A percentile compares a stretch with the other conserved stretches of the same genome.
phyloP scores from a whole-genome alignment of 2,329 filamentous ascomycete genomes.

The Pyricularia sp. region DNA sequence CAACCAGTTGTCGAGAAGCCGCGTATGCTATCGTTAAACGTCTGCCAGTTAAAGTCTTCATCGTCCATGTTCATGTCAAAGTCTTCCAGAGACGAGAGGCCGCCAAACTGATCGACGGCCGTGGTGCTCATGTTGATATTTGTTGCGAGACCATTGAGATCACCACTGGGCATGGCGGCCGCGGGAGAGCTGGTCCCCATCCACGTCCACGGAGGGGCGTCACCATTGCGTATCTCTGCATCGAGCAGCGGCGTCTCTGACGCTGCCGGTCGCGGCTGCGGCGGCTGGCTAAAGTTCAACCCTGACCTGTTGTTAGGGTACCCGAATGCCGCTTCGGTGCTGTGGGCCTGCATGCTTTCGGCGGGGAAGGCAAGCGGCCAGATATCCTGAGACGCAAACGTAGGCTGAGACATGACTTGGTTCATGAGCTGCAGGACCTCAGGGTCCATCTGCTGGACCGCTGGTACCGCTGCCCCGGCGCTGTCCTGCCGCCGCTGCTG shows the following conservation, averaged over 20 bases:
- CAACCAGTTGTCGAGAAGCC: constrained; percentile 9
- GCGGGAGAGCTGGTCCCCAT: not conserved
- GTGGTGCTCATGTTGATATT: not conserved
- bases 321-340: not conserved
- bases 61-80: constrained; percentile 26
- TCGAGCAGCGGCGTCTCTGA: constrained; percentile 18
- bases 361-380: constrained; percentile 15
- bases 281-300: not conserved
- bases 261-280: not conserved
- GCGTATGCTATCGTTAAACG: constrained; percentile 24
- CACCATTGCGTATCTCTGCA: constrained; percentile 31
- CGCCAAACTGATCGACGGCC: constrained; percentile 5
- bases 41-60: constrained; percentile 25
- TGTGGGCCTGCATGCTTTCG: not conserved
- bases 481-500: not conserved
- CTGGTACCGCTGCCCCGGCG: not conserved
- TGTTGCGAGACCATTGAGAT: not conserved
- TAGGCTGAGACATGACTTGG: constrained; percentile 25
- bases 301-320: not conserved
- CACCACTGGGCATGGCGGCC: not conserved
- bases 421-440: constrained; percentile 22
- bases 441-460: not conserved
- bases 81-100: constrained; percentile 15
- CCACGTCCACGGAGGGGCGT: constrained; percentile 44
- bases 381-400: constrained; percentile 25